phyloP scores from a whole-genome alignment of 1,284 basidiomycete species.

The Grifola frondosa region DNA sequence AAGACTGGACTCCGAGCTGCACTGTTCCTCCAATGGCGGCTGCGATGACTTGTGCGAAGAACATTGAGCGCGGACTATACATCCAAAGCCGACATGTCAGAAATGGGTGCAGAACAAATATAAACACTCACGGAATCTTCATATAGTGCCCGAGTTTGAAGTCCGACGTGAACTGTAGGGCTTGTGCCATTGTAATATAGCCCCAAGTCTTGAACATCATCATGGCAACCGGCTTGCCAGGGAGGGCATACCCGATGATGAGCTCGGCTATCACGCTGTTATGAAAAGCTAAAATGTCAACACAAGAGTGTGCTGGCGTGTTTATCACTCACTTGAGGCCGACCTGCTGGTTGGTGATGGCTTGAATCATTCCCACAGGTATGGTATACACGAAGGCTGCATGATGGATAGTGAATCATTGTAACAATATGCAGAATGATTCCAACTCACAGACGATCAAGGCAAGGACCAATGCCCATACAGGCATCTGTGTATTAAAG shows the following conservation, averaged over 20 bases:
- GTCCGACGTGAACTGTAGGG: slow-evolving; percentile 56
- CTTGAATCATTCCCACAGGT: slow-evolving; percentile 54
- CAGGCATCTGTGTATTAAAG: slow-evolving; percentile 65
- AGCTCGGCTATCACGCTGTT: slow-evolving; percentile 47
- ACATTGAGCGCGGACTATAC: slow-evolving; percentile 48
- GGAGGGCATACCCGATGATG: slow-evolving; percentile 49
- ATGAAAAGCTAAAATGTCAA: background rate
- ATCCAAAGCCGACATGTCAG: no score
- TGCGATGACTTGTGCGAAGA: slow-evolving; percentile 59
- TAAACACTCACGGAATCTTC: slow-evolving; percentile 50
- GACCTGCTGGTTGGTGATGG: slow-evolving; percentile 54
- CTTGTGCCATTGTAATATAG: slow-evolving; percentile 44
- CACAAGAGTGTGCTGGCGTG: background rate
- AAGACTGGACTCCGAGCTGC: slow-evolving; percentile 66
- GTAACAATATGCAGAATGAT: background rate
- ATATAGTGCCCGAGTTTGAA: slow-evolving; percentile 77
- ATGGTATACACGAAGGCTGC: slow-evolving; percentile 44
- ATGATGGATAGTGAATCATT: slow-evolving; percentile 7
- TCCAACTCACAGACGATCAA: slow-evolving; percentile 35
- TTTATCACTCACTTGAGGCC: slow-evolving; percentile 38
- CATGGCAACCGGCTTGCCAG: slow-evolving; percentile 48
- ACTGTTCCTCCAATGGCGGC: slow-evolving; percentile 63
- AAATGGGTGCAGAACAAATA: no score
- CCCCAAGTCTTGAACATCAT: slow-evolving; percentile 60
- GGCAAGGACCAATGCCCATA: slow-evolving; percentile 56